These are phyloP conservation scores for Agaricus blazei DNA, from an alignment of 768 basidiomycete species.

Conservation along the genomic window DNA sequence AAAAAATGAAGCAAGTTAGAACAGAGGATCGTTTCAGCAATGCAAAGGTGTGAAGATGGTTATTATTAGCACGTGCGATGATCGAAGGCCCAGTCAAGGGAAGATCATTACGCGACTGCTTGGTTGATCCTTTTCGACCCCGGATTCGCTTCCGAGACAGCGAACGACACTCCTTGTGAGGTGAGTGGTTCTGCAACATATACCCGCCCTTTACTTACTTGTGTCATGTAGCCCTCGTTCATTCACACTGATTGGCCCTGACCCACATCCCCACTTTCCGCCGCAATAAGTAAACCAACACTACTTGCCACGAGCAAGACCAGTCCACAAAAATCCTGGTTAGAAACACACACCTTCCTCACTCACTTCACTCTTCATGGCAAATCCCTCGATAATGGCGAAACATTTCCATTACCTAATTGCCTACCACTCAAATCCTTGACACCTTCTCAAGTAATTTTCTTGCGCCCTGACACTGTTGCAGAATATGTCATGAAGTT, in stretches of 20 bases:
- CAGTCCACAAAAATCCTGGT: constrained; percentile 21
- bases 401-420: constrained; percentile 17
- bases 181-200: constrained; percentile 6
- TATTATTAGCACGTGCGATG: too few relatives aligned
- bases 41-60: too few relatives aligned
- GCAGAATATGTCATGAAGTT: constrained; percentile 23
- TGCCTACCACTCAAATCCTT: constrained; percentile 36
- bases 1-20: too few relatives aligned
- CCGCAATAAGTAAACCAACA: constrained; percentile 38
- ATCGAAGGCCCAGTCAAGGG: too few relatives aligned
- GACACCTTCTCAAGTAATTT: constrained; percentile 45
- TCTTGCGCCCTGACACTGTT: constrained; percentile 35
- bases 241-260: constrained; percentile 54
- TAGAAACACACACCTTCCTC: constrained; percentile 41
- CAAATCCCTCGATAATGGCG: constrained; percentile 12
- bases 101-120: too few relatives aligned
- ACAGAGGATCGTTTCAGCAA: too few relatives aligned
- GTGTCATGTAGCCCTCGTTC: constrained; percentile 29
- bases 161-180: constrained; percentile 11
- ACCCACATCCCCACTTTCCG: constrained; percentile 60
- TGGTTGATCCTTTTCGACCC: too few relatives aligned
- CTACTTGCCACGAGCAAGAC: background rate
- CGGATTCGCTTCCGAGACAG: too few relatives aligned
- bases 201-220: background rate
- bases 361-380: constrained; percentile 31